Evolutionary conservation across 768 basidiomycete genomes (phyloP).

Genomic region (Strobilomyces dryophilus): DNA sequence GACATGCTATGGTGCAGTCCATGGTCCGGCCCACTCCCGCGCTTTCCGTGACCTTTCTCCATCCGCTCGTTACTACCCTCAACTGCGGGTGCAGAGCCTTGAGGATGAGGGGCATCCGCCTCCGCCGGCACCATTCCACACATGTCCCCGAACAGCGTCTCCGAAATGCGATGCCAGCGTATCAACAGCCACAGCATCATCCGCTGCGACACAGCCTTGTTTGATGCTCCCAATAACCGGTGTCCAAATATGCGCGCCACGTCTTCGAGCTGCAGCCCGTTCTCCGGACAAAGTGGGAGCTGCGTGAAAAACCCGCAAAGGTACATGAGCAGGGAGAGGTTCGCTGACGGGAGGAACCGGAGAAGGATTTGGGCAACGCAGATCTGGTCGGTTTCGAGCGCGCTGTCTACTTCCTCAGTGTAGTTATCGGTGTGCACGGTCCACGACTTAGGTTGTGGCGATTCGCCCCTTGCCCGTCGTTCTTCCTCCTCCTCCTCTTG

Average conservation of each 20-base stretch:
- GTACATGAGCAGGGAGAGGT: slow-evolving; percentile 41
- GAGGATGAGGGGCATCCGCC: neutral
- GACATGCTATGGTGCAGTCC: neutral
- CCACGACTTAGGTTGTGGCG: slow-evolving; percentile 14
- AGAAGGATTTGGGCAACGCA: slow-evolving; percentile 44
- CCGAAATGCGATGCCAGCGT: slow-evolving; percentile 26
- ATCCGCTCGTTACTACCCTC: slow-evolving; percentile 1
- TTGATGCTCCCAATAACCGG: slow-evolving; percentile 34
- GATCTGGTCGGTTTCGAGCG: slow-evolving; percentile 34
- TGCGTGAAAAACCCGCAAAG: slow-evolving; percentile 49
- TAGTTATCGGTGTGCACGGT: slow-evolving; percentile 11
- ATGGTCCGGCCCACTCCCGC: slow-evolving; percentile 2
- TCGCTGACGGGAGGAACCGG: slow-evolving; percentile 42
- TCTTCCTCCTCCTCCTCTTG: slow-evolving; percentile 34
- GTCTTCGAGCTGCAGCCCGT: slow-evolving; percentile 42
- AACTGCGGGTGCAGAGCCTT: neutral
- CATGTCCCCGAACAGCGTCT: slow-evolving; percentile 21
- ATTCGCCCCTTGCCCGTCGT: slow-evolving; percentile 25
- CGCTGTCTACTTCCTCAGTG: slow-evolving; percentile 14
- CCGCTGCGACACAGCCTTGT: slow-evolving; percentile 21
- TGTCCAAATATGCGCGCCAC: slow-evolving; percentile 46
- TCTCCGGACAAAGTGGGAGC: slow-evolving; percentile 46
- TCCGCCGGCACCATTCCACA: slow-evolving; percentile 22
- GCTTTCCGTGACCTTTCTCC: slow-evolving; percentile 17
- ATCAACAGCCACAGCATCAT: slow-evolving; percentile 34